Conservation (phyloP, 2,329 filamentous ascomycete species). For the Diaporthe longicolla region DNA sequence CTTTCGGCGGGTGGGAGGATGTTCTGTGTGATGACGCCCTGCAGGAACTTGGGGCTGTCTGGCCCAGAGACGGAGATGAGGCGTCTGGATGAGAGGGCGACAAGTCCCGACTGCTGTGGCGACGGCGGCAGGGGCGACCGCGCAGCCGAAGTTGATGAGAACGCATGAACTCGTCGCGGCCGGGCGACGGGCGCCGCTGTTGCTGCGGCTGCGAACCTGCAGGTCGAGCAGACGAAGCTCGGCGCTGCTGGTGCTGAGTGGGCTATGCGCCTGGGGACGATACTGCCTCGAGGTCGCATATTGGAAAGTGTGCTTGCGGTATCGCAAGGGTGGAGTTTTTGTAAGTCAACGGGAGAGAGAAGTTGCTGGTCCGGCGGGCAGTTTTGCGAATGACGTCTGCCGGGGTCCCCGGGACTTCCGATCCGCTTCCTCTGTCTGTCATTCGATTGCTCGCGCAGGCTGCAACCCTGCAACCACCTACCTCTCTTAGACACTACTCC, state of each 20-base stretch:
- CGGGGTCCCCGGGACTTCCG: constrained; percentile 24
- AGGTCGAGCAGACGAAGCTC: constrained; percentile 38
- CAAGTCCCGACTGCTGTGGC: constrained; percentile 63
- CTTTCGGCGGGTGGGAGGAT: constrained; percentile 62
- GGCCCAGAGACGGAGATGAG: constrained; percentile 84
- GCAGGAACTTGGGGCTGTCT: constrained; percentile 87
- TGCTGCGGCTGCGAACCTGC: constrained; percentile 28
- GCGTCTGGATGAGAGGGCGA: constrained; percentile 78
- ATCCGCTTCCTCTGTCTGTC: neutral
- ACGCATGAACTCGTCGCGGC: neutral
- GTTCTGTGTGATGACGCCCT: constrained; percentile 87
- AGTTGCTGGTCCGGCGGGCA: neutral
- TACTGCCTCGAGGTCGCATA: constrained; percentile 11
- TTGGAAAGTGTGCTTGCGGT: neutral
- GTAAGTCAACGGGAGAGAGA: neutral
- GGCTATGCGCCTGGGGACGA: neutral
- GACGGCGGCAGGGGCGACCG: constrained; percentile 51
- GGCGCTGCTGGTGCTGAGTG: constrained; percentile 1
- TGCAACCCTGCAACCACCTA: neutral
- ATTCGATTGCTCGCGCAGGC: neutral
- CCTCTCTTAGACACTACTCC: neutral
- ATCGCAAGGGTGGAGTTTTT: neutral
- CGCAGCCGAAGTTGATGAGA: constrained; percentile 44
- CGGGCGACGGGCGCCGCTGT: neutral
- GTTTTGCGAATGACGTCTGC: constrained; percentile 11